A percentile compares a stretch with the other conserved stretches of the same genome.
Evolutionary conservation across 371 early-diverging fungal genomes (phyloP).

Genomic region (Mucor lusitanicus): DNA sequence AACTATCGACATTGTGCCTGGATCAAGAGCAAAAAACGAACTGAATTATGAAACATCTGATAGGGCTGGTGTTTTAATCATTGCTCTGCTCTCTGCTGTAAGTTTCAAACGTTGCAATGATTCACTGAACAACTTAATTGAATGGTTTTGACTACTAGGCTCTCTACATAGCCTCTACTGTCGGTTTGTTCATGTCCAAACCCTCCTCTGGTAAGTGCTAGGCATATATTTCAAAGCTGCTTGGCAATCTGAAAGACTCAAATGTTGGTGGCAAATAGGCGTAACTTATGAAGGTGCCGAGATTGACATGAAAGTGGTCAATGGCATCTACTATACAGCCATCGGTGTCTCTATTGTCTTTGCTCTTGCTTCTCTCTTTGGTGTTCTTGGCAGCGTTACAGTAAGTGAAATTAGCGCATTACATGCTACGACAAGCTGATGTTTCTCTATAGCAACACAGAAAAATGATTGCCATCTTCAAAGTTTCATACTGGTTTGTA

Average conservation of each 20-base stretch:
- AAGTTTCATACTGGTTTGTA: slow-evolving; percentile 24
- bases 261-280: background rate
- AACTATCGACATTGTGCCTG: background rate
- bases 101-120: background rate
- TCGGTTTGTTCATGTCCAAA: slow-evolving; percentile 12
- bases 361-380: slow-evolving; percentile 27
- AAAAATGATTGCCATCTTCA: slow-evolving; percentile 26
- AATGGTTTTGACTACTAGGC: slow-evolving; percentile 4
- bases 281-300: background rate
- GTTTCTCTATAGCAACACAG: slow-evolving; percentile 29
- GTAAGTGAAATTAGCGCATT: slow-evolving; percentile 8
- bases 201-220: slow-evolving; percentile 1
- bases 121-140: background rate
- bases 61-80: slow-evolving; percentile 34
- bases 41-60: background rate
- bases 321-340: slow-evolving; percentile 16
- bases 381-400: slow-evolving; percentile 30
- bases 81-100: slow-evolving; percentile 32
- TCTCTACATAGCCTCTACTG: slow-evolving; percentile 18
- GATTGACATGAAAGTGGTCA: background rate
- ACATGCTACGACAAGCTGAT: background rate
- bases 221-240: background rate
- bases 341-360: slow-evolving; percentile 27
- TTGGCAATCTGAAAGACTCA: background rate
- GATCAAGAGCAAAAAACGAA: background rate